Percentiles rank a stretch among this genome's conserved stretches.
phyloP scores from a whole-genome alignment of 2,329 filamentous ascomycete species.

The Cytospora leucostoma region DNA sequence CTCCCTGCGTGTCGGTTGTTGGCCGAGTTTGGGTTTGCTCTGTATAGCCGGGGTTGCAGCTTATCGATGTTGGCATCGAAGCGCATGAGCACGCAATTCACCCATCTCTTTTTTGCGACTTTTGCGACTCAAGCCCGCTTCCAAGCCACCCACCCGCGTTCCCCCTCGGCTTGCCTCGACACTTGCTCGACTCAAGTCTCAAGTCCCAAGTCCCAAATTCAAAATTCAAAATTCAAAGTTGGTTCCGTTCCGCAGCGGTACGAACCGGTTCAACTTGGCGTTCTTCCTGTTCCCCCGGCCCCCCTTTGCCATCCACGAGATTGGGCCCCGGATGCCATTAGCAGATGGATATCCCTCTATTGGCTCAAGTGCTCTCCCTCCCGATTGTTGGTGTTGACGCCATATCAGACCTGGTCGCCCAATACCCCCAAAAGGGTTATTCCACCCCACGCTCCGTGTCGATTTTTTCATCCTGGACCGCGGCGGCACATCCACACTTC shows the following conservation, averaged over 20 bases:
- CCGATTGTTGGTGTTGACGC: constrained; percentile 13
- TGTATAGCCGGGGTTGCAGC: neutral
- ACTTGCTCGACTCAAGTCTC: too few species aligned
- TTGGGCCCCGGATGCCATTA: constrained; percentile 5
- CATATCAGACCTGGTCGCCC: constrained; percentile 27
- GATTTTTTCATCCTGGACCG: neutral
- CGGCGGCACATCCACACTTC: neutral
- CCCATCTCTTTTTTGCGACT: constrained; percentile 13
- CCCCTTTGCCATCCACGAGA: too few species aligned
- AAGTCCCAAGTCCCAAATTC: too few species aligned
- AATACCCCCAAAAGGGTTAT: neutral
- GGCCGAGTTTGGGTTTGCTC: neutral
- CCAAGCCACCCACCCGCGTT: too few species aligned
- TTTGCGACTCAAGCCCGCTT: constrained; percentile 8
- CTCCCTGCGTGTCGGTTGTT: constrained; percentile 2
- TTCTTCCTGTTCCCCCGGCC: too few species aligned
- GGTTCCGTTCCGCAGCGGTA: too few species aligned
- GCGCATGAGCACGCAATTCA: constrained; percentile 24
- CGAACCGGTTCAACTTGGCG: too few species aligned
- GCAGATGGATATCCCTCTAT: constrained; percentile 9
- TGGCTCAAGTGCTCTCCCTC: constrained; percentile 12
- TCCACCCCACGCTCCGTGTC: neutral
- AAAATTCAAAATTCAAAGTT: too few species aligned
- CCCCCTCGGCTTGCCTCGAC: too few species aligned
- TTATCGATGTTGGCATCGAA: constrained; percentile 27